Evolutionary conservation across 2,329 filamentous ascomycete genomes (phyloP), one percentile per base, ranked within the genome.

Genomic region (Aspergillus tanneri): DNA sequence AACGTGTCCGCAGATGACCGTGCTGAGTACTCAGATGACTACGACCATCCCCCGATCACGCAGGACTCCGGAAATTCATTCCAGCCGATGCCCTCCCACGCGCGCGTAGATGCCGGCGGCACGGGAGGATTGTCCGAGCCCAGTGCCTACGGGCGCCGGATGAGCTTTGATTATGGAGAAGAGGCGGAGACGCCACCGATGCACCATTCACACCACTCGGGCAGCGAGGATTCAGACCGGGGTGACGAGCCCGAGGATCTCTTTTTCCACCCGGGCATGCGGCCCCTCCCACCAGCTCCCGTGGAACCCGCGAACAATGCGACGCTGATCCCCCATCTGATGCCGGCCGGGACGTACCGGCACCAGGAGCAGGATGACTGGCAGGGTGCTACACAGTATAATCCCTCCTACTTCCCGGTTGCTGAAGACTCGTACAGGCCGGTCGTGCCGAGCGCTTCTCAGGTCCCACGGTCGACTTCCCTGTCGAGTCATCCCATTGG

Each of bases 131-230:
- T 96, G 22, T 84, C 90, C 53, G 82, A 88, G 49, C 90, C 91
- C 2, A 83, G 78, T 41, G 77, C 77, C 5, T 81, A 72, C 52
- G 69, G 67, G 35, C 74, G 90, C 56, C 82, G 90, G 51, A 77
- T 90, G 60, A 96, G 90, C 70, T 96, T 93, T 60, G 92, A 97
- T 58, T 90, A 96, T 65, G 92, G 89, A 2, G 93, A 96, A 58
- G 93, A 97, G 67, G 77, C 37, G 56, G 92, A 97, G 77, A 80
- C 79, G 72, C 47, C 77, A 71, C 55, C 86, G 73, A 59, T 81
- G 72, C 60, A 72, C 57, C 55, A 62, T 40, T 63, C 68, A 46
- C 61, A 75, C 49, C 69, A 67, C 39, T 78, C 76, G 28, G 72
- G 69, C 12, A 84, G 82, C 57, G 84, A 88, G 28, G 88, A 85